Evolutionary conservation across 2,329 filamentous ascomycete genomes (phyloP).

Genomic region (Phialocephala subalpina): DNA sequence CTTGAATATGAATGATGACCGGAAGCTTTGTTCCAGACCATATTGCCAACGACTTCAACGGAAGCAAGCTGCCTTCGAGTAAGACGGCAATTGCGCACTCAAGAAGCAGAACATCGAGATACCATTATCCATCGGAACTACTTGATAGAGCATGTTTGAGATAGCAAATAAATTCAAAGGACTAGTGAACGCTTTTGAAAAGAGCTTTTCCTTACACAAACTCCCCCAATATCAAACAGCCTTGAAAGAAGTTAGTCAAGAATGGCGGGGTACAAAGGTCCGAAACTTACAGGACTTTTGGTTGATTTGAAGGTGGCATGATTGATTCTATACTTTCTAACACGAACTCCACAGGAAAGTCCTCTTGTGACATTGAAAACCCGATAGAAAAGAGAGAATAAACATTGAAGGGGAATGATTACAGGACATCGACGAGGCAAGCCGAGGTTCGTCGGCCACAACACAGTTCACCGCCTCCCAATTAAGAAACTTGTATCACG

Average conservation of each 20-base stretch:
- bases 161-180: background rate
- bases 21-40: too few species aligned
- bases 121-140: background rate
- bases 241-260: constrained; percentile 26
- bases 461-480: background rate
- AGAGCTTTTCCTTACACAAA: constrained; percentile 76
- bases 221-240: constrained; percentile 95
- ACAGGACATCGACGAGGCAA: constrained; percentile 9
- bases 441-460: constrained; percentile 27
- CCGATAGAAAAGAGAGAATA: background rate
- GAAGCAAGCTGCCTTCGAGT: too few species aligned
- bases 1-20: too few species aligned
- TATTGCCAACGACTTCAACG: too few species aligned
- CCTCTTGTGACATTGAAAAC: constrained; percentile 41
- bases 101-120: background rate
- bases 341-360: constrained; percentile 41
- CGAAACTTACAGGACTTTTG: constrained; percentile 53
- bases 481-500: background rate
- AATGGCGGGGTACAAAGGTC: background rate
- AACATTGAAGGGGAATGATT: constrained; percentile 12
- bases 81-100: too few species aligned
- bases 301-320: constrained; percentile 56
- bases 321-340: constrained; percentile 41
- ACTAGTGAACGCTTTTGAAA: background rate
- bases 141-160: background rate